Percentiles rank a stretch among this genome's conserved stretches.
Conservation (phyloP, 305 asterid genomes). For the Ajuga reptans region DNA sequence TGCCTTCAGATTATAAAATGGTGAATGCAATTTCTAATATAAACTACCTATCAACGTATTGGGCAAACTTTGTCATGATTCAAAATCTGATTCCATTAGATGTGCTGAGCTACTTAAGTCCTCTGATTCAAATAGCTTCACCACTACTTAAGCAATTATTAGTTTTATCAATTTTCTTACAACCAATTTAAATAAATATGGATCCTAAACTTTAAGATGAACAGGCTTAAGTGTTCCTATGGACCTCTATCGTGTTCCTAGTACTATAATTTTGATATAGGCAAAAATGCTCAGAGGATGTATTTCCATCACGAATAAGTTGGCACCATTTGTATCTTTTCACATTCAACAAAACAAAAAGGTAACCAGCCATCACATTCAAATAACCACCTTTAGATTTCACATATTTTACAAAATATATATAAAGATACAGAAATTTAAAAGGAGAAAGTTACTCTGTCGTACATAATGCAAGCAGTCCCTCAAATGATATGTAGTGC, state of each 20-base stretch:
- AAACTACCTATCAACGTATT: not conserved
- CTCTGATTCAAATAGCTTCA: not conserved
- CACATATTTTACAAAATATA: not conserved
- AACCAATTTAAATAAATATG: not conserved
- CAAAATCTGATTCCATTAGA: too few relatives aligned
- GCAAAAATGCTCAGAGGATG: too few relatives aligned
- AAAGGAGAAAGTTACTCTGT: not conserved
- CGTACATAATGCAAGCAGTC: conserved; percentile 6
- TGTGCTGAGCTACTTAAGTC: too few relatives aligned
- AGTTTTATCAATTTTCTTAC: not conserved
- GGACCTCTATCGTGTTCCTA: not conserved
- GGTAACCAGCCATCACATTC: not conserved
- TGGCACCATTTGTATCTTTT: not conserved
- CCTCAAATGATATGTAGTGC: conserved; percentile 1
- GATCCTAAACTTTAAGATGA: not conserved
- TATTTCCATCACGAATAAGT: too few relatives aligned
- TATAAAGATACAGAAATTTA: not conserved
- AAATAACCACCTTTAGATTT: not conserved
- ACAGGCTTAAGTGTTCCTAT: not conserved
- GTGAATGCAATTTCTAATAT: not conserved
- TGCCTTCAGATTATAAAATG: not conserved
- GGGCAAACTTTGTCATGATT: not conserved
- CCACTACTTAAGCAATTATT: not conserved
- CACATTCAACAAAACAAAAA: not conserved
- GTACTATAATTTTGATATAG: not conserved